Conservation (phyloP, 2,329 filamentous ascomycete genomes). For the Aurifilum marmelostoma region DNA sequence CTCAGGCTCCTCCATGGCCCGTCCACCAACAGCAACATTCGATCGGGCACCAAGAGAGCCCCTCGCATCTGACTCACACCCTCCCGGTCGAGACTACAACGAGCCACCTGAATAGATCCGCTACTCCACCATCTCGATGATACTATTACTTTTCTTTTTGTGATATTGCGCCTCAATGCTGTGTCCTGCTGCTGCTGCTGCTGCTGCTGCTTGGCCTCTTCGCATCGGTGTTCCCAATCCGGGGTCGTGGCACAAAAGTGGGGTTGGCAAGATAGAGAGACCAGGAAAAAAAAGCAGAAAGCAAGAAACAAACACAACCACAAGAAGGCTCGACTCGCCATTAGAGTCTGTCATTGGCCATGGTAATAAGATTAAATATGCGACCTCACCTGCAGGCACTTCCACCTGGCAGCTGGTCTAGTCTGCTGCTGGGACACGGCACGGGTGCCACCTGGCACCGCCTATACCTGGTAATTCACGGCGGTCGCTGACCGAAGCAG, state of each 20-base stretch:
- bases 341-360: conserved; percentile 19
- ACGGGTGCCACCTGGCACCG: conserved; percentile 26
- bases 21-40: neutral
- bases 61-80: neutral
- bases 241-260: neutral
- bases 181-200: neutral
- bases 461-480: conserved; percentile 14
- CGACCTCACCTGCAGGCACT: conserved; percentile 25
- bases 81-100: neutral
- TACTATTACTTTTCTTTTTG: neutral
- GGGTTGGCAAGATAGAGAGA: neutral
- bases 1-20: neutral
- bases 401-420: conserved; percentile 15
- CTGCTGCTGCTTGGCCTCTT: neutral
- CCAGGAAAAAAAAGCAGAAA: neutral
- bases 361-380: conserved; percentile 14
- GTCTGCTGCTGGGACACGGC: conserved; percentile 14
- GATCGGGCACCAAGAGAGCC: neutral
- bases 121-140: neutral
- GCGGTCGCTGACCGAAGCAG: conserved; percentile 23
- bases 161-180: neutral
- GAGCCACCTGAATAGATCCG: neutral
- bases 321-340: neutral
- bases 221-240: neutral
- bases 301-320: neutral